Base-by-base conservation (phyloP, 441 rosid species). In the Iberis amara region DNA sequence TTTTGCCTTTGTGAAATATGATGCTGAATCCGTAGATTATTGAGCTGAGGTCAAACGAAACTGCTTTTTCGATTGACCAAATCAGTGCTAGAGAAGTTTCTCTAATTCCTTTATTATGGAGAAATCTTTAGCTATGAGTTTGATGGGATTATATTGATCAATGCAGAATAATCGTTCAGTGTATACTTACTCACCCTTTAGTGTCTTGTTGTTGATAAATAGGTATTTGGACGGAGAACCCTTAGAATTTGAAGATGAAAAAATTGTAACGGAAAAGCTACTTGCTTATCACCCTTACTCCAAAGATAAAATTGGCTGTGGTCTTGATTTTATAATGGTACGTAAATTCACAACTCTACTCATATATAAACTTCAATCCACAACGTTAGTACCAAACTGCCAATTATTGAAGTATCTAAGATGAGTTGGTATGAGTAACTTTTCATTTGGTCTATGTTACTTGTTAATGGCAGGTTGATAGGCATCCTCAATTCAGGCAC, bases 231-330 rank as follows among this genome's bases (percentile, higher is more conserved):
- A 83, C 61, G 92, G 89, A 47, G 81, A 70, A 61, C 75, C 54
- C 27, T 74, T 85, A 55, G 75, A 77, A 11, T 76, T 39, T 54
- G 89, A 80, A 42, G 88, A 83, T 48, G 88, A 81, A 71, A 70
- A 69, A 57, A 32, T 63, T 64, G 72, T 83, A 49, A 63, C 68
- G 9, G 79, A 78, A 72, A 83, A 68, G 82, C 86, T 89, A 74
- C 89, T 89, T 56, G 70, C 57, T 39, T 64, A 77, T 72, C 95
- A 89, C 71, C 88, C 90, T n/a, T 82, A 75, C 53, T 73, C 75
- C 57, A 83, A 76, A 49, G 95, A 85, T 62, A 85, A 85, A 81
- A 77, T 85, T 54, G 97, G 92, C 46, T 79, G 86, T 41, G 97
- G 95, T 41, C 73, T 85, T 56, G 79, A 76, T 59, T 80, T 73